These are phyloP conservation scores for Globisporangium recalcitrans DNA, from an alignment of 352 stramenopile species.

Conservation along the genomic window DNA sequence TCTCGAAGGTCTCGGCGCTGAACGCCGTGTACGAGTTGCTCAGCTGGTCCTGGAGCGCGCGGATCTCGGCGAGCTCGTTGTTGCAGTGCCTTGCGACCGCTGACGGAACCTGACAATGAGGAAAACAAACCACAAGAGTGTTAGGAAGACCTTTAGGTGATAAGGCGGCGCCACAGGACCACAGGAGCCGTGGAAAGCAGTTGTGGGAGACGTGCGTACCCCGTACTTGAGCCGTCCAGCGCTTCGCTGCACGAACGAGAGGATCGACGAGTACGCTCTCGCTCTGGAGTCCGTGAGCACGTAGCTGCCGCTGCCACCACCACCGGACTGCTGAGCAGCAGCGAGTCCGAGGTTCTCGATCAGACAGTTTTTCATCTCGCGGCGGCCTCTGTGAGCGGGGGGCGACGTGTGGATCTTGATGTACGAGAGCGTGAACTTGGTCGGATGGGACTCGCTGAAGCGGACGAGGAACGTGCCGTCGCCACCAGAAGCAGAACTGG, in stretches of 20 bases:
- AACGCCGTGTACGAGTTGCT: conserved; percentile 65
- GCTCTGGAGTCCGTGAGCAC: conserved; percentile 43
- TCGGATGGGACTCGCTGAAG: conserved; percentile 76
- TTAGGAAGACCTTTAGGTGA: neutral
- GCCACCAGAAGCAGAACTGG: conserved; percentile 7
- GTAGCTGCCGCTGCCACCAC: conserved; percentile 26
- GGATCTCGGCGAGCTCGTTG: conserved; percentile 37
- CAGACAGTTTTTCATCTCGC: conserved; percentile 71
- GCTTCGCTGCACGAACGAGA: conserved; percentile 56
- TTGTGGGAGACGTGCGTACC: conserved; percentile 37
- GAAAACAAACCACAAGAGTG: neutral
- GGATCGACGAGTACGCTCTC: conserved; percentile 55
- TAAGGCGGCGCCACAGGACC: no score
- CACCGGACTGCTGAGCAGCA: neutral
- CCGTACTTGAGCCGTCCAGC: conserved; percentile 50
- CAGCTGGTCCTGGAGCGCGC: conserved; percentile 38
- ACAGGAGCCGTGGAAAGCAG: no score
- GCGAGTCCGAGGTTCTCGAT: conserved; percentile 47
- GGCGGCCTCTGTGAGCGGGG: conserved; percentile 20
- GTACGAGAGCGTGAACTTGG: conserved; percentile 76
- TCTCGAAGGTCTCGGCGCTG: conserved; percentile 51
- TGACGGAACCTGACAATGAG: conserved; percentile 38
- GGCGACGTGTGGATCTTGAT: conserved; percentile 49
- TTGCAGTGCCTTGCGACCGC: conserved; percentile 51
- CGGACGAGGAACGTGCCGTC: conserved; percentile 73